Base-by-base conservation (phyloP, 2,329 filamentous ascomycete genomes). In the Monosporascus sp. region DNA sequence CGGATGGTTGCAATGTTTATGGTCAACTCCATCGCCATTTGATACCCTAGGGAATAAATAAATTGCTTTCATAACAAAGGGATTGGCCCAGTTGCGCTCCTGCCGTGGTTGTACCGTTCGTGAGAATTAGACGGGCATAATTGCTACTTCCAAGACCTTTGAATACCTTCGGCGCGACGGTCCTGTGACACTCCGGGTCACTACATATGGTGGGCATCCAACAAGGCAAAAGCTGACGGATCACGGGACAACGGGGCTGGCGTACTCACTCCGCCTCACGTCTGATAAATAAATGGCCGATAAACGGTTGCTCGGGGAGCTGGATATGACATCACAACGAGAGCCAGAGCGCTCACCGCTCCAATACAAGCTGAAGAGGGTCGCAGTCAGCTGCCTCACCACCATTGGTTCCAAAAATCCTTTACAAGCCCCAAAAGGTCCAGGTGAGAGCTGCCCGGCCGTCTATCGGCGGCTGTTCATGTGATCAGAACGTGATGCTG, bases 261-360 rank as follows among this genome's bases (percentile, higher is more conserved):
- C 20, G 9, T n/a, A 11, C 1, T 42, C 39, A 24, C 18, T 42
- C 6, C 18, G 18, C 39, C 22, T 14, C 39, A 20, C 8, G 31
- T 11, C 24, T 24, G 49, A 39, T 46, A 20, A n/a, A n/a, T n/a
- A n/a, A n/a, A 15, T 20, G 31, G 22, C 37, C 22, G 42, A 39
- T 46, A 27, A 18, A 49, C 22, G 48, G 49, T 49, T 34, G 47
- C 39, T 34, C 49, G 47, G 51, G 20, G 41, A 58, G 56, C 56
- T 57, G 56, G 55, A 51, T 51, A 58, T 60, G 57, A 60, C 57
- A 60, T 60, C 57, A 60, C 54, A 41, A 45, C 5, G 18, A 52
- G 37, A 46, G 37, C 47, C 48, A 51, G 20, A 52, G 51, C 52
- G 52, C 51, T 60, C 51, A 47, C 51, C 42, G 56, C 45, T 52